phyloP scores from a whole-genome alignment of 352 stramenopile species.

The Pythium apleroticum region DNA sequence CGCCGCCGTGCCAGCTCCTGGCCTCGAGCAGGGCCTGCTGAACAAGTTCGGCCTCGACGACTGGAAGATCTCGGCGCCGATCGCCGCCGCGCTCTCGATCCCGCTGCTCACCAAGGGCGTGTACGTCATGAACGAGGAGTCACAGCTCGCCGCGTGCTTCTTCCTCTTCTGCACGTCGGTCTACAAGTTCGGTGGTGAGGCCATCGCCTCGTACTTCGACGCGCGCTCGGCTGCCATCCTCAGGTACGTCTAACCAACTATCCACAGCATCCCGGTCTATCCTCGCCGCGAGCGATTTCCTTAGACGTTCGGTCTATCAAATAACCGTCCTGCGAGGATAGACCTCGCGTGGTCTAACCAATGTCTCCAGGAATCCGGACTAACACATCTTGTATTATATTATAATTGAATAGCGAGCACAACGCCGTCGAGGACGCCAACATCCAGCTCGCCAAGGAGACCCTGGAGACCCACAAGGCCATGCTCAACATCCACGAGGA shows the following conservation, averaged over 20 bases:
- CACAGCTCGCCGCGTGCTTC: slow-evolving; percentile 83
- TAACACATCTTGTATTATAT: slow-evolving; percentile 6
- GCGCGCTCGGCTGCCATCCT: slow-evolving; percentile 73
- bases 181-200: slow-evolving; percentile 86
- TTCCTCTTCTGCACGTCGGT: slow-evolving; percentile 81
- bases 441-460: slow-evolving; percentile 81
- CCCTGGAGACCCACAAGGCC: slow-evolving; percentile 74
- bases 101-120: slow-evolving; percentile 82
- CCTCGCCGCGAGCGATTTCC: neutral
- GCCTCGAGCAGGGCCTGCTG: slow-evolving; percentile 51
- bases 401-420: slow-evolving; percentile 52
- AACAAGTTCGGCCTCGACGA: slow-evolving; percentile 71
- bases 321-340: no score
- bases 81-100: slow-evolving; percentile 71
- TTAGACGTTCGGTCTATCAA: neutral
- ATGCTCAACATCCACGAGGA: slow-evolving; percentile 87
- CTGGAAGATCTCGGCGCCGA: slow-evolving; percentile 82
- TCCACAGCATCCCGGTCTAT: no score
- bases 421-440: slow-evolving; percentile 86
- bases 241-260: slow-evolving; percentile 36
- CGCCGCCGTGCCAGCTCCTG: slow-evolving; percentile 27
- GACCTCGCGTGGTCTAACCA: no score
- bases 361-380: no score
- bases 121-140: slow-evolving; percentile 87
- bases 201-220: slow-evolving; percentile 87